Conservation (phyloP, 2,329 filamentous ascomycete species). For the Dryadomyces quercivorus region DNA sequence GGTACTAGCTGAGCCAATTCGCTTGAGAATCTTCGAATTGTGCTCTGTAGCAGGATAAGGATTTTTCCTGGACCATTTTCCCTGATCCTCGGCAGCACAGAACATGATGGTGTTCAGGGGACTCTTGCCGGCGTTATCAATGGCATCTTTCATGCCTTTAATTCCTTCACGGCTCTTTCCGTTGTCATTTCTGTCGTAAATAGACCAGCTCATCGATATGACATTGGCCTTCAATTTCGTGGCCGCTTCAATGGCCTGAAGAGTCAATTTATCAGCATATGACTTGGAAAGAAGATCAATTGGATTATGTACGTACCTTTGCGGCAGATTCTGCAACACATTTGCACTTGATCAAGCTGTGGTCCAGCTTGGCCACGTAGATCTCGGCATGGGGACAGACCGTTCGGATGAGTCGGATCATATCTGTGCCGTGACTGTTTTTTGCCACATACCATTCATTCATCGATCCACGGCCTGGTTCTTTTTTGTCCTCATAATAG, state of each 20-base stretch:
- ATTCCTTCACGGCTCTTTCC: neutral
- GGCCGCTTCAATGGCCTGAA: neutral
- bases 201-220: neutral
- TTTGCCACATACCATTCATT: neutral
- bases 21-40: neutral
- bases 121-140: neutral
- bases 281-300: neutral
- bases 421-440: neutral
- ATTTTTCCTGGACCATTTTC: neutral
- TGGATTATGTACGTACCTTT: neutral
- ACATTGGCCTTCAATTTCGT: neutral
- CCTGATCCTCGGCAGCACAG: neutral
- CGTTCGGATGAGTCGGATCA: neutral
- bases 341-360: neutral
- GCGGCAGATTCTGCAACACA: neutral
- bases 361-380: neutral
- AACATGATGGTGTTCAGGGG: neutral
- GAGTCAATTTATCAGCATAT: neutral
- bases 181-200: neutral
- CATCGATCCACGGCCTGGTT: neutral
- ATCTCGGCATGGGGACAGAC: neutral
- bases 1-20: neutral
- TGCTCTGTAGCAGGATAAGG: neutral
- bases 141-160: neutral
- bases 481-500: neutral